phyloP scores from a whole-genome alignment of 1,284 basidiomycete genomes.

The Meira miltonrushii region DNA sequence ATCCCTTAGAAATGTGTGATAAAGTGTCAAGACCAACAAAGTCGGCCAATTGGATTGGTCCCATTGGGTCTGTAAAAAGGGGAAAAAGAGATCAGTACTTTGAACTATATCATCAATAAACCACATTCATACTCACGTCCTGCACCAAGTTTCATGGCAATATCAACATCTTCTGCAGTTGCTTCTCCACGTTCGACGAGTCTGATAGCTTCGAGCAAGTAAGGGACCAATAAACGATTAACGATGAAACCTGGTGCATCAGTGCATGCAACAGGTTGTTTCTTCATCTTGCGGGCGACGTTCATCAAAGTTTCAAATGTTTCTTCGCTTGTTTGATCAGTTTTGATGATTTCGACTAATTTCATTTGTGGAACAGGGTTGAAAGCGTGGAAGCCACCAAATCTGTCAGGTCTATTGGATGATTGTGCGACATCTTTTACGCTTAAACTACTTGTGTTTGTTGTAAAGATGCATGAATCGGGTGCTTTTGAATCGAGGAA shows the following conservation, averaged over 20 bases:
- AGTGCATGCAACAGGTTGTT: slow-evolving; percentile 59
- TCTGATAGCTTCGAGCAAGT: slow-evolving; percentile 60
- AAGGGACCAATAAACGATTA: slow-evolving; percentile 58
- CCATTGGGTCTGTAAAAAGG: slow-evolving; percentile 46
- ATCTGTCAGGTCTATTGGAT: slow-evolving; percentile 31
- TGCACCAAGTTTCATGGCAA: slow-evolving; percentile 62
- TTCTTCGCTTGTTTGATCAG: slow-evolving; percentile 56
- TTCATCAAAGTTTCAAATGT: slow-evolving; percentile 56
- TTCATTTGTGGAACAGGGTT: slow-evolving; percentile 59
- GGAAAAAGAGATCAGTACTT: slow-evolving; percentile 1
- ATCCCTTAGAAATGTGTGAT: slow-evolving; percentile 57
- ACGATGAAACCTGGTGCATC: slow-evolving; percentile 58
- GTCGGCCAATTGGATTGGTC: slow-evolving; percentile 60
- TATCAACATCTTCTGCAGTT: slow-evolving; percentile 60
- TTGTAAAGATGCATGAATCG: slow-evolving; percentile 57
- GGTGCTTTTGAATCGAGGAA: slow-evolving; percentile 58
- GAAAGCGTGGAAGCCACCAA: slow-evolving; percentile 59
- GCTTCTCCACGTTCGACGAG: slow-evolving; percentile 62
- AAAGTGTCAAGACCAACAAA: slow-evolving; percentile 58
- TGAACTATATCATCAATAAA: not conserved
- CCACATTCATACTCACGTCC: slow-evolving; percentile 53
- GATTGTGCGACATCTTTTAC: slow-evolving; percentile 58
- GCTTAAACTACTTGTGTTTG: slow-evolving; percentile 59
- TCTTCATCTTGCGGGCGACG: slow-evolving; percentile 58
- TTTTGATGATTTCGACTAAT: slow-evolving; percentile 58